Conservation (phyloP, 352 stramenopile species). For the Pythium sukuiense region DNA sequence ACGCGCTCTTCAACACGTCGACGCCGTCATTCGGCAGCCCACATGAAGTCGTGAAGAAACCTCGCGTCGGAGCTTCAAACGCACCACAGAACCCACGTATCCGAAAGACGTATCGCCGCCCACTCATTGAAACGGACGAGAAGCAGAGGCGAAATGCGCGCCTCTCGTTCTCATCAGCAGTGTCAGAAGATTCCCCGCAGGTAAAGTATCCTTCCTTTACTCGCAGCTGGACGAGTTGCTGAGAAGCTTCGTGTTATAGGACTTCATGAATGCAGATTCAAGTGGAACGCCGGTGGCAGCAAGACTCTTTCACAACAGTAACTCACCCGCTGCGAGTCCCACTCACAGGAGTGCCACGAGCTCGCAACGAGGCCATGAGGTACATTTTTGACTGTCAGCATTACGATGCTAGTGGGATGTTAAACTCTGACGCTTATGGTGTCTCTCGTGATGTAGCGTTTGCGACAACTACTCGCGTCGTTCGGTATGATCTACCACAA, state of each 20-base stretch:
- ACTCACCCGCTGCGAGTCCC: conserved; percentile 19
- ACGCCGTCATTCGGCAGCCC: conserved; percentile 17
- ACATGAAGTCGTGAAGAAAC: conserved; percentile 57
- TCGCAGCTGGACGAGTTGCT: too few species aligned
- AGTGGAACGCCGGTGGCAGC: conserved; percentile 14
- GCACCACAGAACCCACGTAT: conserved; percentile 36
- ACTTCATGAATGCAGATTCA: conserved; percentile 25
- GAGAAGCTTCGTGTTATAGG: conserved; percentile 7
- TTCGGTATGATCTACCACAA: conserved; percentile 80
- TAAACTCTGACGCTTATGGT: neutral
- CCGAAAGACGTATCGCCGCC: conserved; percentile 50
- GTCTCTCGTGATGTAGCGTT: conserved; percentile 23
- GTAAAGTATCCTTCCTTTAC: conserved; percentile 24
- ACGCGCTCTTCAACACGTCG: conserved; percentile 4
- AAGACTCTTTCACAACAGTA: conserved; percentile 24
- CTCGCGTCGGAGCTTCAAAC: conserved; percentile 36
- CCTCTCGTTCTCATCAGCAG: conserved; percentile 57
- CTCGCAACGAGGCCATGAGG: conserved; percentile 21
- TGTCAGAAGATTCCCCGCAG: conserved; percentile 53
- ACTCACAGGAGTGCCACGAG: conserved; percentile 12
- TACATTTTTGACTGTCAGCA: neutral
- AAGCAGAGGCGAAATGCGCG: conserved; percentile 47
- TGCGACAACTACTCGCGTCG: conserved; percentile 60
- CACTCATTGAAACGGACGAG: conserved; percentile 59
- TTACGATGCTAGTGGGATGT: too few species aligned